A percentile compares a stretch with the other conserved stretches of the same genome.
phyloP scores from a whole-genome alignment of 768 basidiomycete genomes.

The Pisolithus microcarpus region DNA sequence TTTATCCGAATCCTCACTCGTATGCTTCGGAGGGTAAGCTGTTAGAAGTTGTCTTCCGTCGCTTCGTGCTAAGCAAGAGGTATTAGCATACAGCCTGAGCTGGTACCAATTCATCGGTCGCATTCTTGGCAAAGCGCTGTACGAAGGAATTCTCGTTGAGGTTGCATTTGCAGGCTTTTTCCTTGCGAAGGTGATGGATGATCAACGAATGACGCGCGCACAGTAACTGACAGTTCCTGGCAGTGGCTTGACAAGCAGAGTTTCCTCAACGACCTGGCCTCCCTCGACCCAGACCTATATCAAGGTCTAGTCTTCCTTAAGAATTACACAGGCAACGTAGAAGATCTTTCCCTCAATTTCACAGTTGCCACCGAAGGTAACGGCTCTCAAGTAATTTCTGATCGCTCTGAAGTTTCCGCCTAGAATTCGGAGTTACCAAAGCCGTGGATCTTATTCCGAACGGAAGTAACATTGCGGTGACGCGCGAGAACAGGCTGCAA shows the following conservation, averaged over 20 bases:
- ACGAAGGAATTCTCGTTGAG: slow-evolving; percentile 92
- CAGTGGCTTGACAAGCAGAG: slow-evolving; percentile 91
- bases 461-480: slow-evolving; percentile 78
- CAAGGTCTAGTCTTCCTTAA: slow-evolving; percentile 89
- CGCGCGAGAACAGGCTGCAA: slow-evolving; percentile 79
- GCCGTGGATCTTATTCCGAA: slow-evolving; percentile 73
- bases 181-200: slow-evolving; percentile 60
- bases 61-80: background rate
- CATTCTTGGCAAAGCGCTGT: slow-evolving; percentile 92
- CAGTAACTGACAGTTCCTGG: background rate
- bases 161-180: slow-evolving; percentile 96
- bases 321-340: slow-evolving; percentile 78
- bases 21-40: slow-evolving; percentile 82
- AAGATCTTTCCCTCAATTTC: slow-evolving; percentile 87
- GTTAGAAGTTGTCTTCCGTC: background rate
- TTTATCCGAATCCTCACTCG: slow-evolving; percentile 90
- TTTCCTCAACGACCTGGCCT: slow-evolving; percentile 87
- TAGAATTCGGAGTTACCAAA: slow-evolving; percentile 78
- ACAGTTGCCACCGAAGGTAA: slow-evolving; percentile 79
- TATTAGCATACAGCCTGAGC: slow-evolving; percentile 67
- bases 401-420: background rate
- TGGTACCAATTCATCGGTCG: slow-evolving; percentile 95
- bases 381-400: background rate
- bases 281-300: slow-evolving; percentile 88
- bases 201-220: background rate